Percentiles rank a stretch among this genome's conserved stretches.
These are phyloP conservation scores for Penicillium olsonii DNA, from an alignment of 2,329 filamentous ascomycete species.

Conservation along the genomic window DNA sequence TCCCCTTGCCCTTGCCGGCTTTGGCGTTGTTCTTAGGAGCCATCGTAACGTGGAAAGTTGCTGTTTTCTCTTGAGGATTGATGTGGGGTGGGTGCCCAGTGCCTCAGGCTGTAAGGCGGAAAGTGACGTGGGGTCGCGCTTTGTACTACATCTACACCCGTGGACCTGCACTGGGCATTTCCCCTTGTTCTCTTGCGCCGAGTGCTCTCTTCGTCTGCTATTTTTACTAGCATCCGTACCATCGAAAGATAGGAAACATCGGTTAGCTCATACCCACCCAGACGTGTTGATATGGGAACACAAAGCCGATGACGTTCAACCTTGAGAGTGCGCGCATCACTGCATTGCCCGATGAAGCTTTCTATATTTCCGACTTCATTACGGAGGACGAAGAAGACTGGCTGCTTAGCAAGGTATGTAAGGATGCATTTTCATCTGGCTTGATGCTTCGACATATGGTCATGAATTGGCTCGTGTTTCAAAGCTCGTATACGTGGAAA, in stretches of 20 bases:
- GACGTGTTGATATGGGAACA: neutral
- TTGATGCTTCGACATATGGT: neutral
- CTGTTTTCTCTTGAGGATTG: neutral
- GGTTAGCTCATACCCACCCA: neutral
- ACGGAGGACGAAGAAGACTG: conserved; percentile 69
- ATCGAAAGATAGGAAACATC: neutral
- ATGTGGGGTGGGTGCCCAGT: conserved; percentile 7
- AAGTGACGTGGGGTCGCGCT: conserved; percentile 6
- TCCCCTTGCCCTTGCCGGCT: conserved; percentile 35
- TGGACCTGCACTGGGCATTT: neutral
- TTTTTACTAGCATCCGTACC: neutral
- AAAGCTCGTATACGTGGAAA: neutral
- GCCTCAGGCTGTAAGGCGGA: conserved; percentile 7
- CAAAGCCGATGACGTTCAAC: conserved; percentile 14
- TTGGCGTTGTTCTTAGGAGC: conserved; percentile 47
- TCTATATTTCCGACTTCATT: conserved; percentile 87
- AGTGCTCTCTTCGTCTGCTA: too few species aligned
- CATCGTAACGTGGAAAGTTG: conserved; percentile 29
- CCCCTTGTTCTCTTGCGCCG: too few species aligned
- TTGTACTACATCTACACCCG: too few species aligned
- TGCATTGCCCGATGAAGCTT: conserved; percentile 54
- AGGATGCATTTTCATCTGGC: neutral
- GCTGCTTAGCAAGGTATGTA: conserved; percentile 68
- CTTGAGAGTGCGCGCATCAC: conserved; percentile 36
- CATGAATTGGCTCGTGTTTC: neutral